Percentiles rank a stretch among this genome's conserved stretches.
Conservation (phyloP, 768 basidiomycete species). For the Leucosporidium scottii region DNA sequence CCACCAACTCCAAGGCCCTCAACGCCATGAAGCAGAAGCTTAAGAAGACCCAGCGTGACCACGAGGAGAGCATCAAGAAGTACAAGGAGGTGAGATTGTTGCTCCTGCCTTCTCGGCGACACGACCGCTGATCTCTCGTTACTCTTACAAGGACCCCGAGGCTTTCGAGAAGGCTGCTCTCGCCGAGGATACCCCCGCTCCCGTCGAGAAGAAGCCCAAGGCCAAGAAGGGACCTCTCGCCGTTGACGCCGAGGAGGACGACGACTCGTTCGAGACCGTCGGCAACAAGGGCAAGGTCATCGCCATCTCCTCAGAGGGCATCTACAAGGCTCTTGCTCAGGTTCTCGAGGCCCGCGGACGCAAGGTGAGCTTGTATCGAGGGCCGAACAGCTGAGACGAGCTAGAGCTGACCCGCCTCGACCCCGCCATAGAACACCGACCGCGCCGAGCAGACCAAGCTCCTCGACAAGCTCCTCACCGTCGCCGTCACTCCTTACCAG, state of each 20-base stretch:
- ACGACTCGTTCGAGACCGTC: slow-evolving; percentile 77
- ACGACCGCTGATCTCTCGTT: neutral
- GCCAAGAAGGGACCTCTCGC: slow-evolving; percentile 43
- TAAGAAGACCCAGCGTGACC: slow-evolving; percentile 81
- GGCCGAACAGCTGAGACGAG: no score
- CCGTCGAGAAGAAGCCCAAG: slow-evolving; percentile 42
- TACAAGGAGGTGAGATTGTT: slow-evolving; percentile 61
- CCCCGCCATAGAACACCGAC: slow-evolving; percentile 72
- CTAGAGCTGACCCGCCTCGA: no score
- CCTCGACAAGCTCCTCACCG: slow-evolving; percentile 74
- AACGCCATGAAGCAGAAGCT: slow-evolving; percentile 98
- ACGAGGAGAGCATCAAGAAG: slow-evolving; percentile 68
- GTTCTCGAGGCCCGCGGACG: slow-evolving; percentile 92
- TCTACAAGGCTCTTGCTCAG: slow-evolving; percentile 85
- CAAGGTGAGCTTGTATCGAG: slow-evolving; percentile 56
- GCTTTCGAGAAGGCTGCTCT: slow-evolving; percentile 57
- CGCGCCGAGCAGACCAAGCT: slow-evolving; percentile 88
- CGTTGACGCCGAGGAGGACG: slow-evolving; percentile 45
- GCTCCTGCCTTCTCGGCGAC: neutral
- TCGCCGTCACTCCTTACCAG: slow-evolving; percentile 75
- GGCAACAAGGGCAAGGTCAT: slow-evolving; percentile 80
- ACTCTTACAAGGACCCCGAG: slow-evolving; percentile 64
- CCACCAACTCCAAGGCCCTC: slow-evolving; percentile 82
- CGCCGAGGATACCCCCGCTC: slow-evolving; percentile 43
- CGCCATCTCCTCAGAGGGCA: slow-evolving; percentile 60